Evolutionary conservation across 1,139 yeast species (phyloP).

Genomic region (Zhuliangozyma blackwelliae): DNA sequence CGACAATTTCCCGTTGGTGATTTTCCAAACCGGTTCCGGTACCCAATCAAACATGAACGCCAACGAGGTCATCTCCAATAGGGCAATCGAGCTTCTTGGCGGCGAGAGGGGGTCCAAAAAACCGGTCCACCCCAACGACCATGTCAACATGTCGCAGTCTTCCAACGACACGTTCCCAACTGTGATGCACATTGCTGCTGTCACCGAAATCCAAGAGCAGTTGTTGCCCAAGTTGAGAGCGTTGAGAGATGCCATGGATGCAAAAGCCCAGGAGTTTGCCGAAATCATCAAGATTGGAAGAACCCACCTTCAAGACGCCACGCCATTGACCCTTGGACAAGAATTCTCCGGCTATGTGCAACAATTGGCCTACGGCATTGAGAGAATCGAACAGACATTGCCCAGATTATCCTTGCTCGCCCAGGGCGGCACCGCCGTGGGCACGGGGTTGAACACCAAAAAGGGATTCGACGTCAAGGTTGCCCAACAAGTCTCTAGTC

Average conservation of each 20-base stretch:
- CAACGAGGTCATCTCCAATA: conserved; percentile 94
- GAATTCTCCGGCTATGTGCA: conserved; percentile 96
- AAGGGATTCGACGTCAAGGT: conserved; percentile 83
- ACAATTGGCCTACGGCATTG: conserved; percentile 87
- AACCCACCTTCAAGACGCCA: conserved; percentile 98
- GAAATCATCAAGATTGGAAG: conserved; percentile 96
- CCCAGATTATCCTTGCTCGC: conserved; percentile 80
- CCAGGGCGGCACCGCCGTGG: conserved; percentile 99
- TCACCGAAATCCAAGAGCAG: conserved; percentile 70
- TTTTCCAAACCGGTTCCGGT: conserved; percentile 98
- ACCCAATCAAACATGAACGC: conserved; percentile 99
- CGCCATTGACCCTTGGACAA: conserved; percentile 96
- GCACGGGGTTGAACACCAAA: conserved; percentile 94
- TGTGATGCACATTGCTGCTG: conserved; percentile 99
- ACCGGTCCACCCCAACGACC: conserved; percentile 98
- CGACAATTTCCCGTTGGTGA: conserved; percentile 96
- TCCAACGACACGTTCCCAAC: conserved; percentile 99
- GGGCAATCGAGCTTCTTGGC: conserved; percentile 94
- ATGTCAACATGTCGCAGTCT: conserved; percentile 97
- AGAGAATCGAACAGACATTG: conserved; percentile 71
- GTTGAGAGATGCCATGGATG: conserved; percentile 72
- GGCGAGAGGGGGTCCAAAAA: conserved; percentile 86
- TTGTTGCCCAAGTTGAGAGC: conserved; percentile 76
- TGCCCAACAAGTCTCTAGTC: conserved; percentile 71
- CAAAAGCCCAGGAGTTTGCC: conserved; percentile 75